phyloP scores from a whole-genome alignment of 2,329 filamentous ascomycete species.

The Diatrype stigma region DNA sequence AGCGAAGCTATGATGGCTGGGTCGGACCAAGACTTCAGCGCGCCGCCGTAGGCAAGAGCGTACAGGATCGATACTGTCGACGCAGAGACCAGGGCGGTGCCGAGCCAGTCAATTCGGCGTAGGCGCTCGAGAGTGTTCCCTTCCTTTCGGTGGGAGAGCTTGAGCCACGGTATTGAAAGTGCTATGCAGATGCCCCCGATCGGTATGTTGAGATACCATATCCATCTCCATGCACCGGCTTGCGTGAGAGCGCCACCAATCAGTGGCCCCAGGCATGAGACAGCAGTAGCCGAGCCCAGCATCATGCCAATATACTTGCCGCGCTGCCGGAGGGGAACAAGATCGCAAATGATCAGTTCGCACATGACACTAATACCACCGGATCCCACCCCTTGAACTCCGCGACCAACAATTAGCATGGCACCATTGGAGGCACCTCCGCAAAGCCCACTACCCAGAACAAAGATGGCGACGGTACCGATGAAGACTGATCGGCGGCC shows the following conservation, averaged over 20 bases:
- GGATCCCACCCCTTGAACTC: constrained; percentile 39
- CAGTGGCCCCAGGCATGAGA: neutral
- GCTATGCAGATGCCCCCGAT: neutral
- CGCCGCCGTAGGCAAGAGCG: neutral
- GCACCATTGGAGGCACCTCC: constrained; percentile 34
- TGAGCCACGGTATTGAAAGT: neutral
- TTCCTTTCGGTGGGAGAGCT: neutral
- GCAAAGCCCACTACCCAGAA: constrained; percentile 40
- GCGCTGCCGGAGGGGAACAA: constrained; percentile 38
- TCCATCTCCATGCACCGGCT: neutral
- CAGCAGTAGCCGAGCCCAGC: neutral
- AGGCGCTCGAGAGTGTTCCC: neutral
- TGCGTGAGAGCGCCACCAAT: neutral
- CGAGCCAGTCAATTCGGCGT: neutral
- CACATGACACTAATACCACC: constrained; percentile 32
- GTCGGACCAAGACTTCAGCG: neutral
- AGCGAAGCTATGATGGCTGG: neutral
- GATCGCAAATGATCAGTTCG: constrained; percentile 44
- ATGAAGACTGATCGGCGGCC: constrained; percentile 37
- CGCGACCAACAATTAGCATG: constrained; percentile 36
- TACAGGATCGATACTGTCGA: neutral
- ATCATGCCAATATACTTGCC: neutral
- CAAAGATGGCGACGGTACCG: constrained; percentile 35
- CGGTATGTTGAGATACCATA: neutral
- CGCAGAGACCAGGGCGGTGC: neutral